phyloP scores from a whole-genome alignment of 2,329 filamentous ascomycete species.

The Ramularia endophylla region DNA sequence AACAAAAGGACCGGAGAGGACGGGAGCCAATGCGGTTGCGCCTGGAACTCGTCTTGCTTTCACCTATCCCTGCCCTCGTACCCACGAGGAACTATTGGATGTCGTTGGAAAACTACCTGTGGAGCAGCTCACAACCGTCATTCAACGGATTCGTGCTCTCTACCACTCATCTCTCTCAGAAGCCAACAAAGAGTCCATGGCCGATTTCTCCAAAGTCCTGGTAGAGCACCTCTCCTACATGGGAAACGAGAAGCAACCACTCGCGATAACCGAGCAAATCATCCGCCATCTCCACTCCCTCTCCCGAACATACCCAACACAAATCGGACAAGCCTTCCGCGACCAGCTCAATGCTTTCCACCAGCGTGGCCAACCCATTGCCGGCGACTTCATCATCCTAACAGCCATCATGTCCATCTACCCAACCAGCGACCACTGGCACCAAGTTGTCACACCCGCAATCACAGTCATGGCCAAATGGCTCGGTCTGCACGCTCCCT shows the following conservation, averaged over 20 bases:
- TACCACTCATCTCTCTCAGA: conserved; percentile 82
- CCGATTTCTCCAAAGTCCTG: conserved; percentile 60
- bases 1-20: conserved; percentile 36
- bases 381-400: conserved; percentile 77
- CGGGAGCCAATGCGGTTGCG: conserved; percentile 39
- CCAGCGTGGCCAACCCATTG: conserved; percentile 46
- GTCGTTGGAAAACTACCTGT: conserved; percentile 57
- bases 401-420: conserved; percentile 81
- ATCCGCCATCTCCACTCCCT: conserved; percentile 90
- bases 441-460: conserved; percentile 86
- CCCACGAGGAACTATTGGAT: conserved; percentile 65
- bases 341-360: conserved; percentile 58
- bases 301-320: conserved; percentile 74
- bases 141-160: conserved; percentile 86
- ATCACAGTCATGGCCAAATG: conserved; percentile 79
- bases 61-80: conserved; percentile 79
- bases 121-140: conserved; percentile 65
- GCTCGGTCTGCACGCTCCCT: conserved; percentile 63
- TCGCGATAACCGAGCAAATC: conserved; percentile 68
- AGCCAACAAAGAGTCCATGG: conserved; percentile 78
- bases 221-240: conserved; percentile 61
- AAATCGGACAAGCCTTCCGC: conserved; percentile 72
- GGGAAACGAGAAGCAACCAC: conserved; percentile 46
- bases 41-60: conserved; percentile 55
- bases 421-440: conserved; percentile 95